These are phyloP conservation scores for Paraconiothyrium sp. DNA, from an alignment of 2,329 filamentous ascomycete species.

Conservation along the genomic window DNA sequence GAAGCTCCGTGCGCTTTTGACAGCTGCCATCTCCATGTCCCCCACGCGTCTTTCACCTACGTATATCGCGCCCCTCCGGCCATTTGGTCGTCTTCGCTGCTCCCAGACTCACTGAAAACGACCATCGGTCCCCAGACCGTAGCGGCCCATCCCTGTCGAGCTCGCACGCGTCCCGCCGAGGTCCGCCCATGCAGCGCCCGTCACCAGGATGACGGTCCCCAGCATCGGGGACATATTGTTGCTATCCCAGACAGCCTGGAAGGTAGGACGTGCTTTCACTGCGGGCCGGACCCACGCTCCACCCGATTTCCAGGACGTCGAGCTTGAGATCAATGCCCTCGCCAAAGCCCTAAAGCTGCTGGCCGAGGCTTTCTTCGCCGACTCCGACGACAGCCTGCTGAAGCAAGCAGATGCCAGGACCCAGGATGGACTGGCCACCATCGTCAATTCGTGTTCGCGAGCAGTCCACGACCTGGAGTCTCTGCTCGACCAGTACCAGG, in stretches of 20 bases:
- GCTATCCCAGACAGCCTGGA: constrained; percentile 59
- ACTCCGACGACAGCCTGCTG: constrained; percentile 46
- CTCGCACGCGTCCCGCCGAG: constrained; percentile 5
- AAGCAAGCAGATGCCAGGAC: constrained; percentile 47
- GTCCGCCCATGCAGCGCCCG: constrained; percentile 22
- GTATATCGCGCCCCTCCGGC: constrained; percentile 22
- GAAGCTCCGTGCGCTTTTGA: constrained; percentile 31
- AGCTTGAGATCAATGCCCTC: constrained; percentile 50
- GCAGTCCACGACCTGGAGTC: constrained; percentile 56
- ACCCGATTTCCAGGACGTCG: constrained; percentile 53
- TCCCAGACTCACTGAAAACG: constrained; percentile 3
- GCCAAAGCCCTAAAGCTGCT: constrained; percentile 56
- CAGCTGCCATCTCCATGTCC: constrained; percentile 25
- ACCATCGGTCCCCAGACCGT: constrained; percentile 2
- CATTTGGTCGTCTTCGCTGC: constrained; percentile 10
- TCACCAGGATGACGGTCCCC: constrained; percentile 42
- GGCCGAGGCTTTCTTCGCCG: constrained; percentile 54
- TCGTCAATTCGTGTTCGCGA: constrained; percentile 51
- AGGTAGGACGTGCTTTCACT: constrained; percentile 55
- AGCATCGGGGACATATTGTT: constrained; percentile 56
- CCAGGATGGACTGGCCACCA: constrained; percentile 49
- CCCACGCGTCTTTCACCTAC: constrained; percentile 30
- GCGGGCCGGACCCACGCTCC: constrained; percentile 53
- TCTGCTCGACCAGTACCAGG: constrained; percentile 57
- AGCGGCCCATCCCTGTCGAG: constrained; percentile 8